Percentiles rank a stretch among this genome's conserved stretches.
phyloP scores from a whole-genome alignment of 2,329 filamentous ascomycete genomes.

The Hortaea sp. region DNA sequence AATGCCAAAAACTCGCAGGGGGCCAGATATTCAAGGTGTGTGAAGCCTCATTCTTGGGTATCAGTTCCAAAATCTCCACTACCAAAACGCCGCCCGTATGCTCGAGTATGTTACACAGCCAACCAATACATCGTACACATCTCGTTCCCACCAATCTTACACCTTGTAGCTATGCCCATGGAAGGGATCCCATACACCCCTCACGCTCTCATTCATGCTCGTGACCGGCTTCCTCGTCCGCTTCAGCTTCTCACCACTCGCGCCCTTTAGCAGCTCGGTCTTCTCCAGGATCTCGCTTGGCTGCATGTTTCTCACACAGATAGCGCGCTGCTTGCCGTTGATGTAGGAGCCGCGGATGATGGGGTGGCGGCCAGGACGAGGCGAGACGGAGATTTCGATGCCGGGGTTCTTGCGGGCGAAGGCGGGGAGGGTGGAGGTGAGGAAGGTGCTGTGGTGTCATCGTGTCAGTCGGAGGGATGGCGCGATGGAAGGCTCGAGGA shows the following conservation, averaged over 20 bases:
- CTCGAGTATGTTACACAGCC: too few species aligned
- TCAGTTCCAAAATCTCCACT: too few species aligned
- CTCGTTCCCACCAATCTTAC: constrained; percentile 19
- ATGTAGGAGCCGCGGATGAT: constrained; percentile 85
- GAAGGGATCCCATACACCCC: constrained; percentile 56
- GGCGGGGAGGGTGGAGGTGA: constrained; percentile 61
- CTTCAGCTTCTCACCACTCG: constrained; percentile 64
- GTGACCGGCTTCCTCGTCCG: constrained; percentile 47
- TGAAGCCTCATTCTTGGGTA: too few species aligned
- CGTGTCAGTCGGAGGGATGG: neutral
- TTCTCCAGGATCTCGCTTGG: constrained; percentile 73
- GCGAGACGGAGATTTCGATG: constrained; percentile 86
- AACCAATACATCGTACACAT: too few species aligned
- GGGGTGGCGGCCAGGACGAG: constrained; percentile 80
- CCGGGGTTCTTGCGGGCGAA: constrained; percentile 77
- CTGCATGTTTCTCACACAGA: constrained; percentile 82
- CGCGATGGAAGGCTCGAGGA: neutral
- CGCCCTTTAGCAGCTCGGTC: constrained; percentile 60
- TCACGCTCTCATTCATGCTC: constrained; percentile 54
- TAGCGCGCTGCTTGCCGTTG: constrained; percentile 74
- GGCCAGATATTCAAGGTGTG: too few species aligned
- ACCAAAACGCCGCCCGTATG: too few species aligned
- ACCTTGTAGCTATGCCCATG: constrained; percentile 46
- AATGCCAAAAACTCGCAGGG: too few species aligned
- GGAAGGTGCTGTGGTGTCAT: constrained; percentile 54